phyloP scores from a whole-genome alignment of 805 yeast species.

The Yarrowia divulgata region DNA sequence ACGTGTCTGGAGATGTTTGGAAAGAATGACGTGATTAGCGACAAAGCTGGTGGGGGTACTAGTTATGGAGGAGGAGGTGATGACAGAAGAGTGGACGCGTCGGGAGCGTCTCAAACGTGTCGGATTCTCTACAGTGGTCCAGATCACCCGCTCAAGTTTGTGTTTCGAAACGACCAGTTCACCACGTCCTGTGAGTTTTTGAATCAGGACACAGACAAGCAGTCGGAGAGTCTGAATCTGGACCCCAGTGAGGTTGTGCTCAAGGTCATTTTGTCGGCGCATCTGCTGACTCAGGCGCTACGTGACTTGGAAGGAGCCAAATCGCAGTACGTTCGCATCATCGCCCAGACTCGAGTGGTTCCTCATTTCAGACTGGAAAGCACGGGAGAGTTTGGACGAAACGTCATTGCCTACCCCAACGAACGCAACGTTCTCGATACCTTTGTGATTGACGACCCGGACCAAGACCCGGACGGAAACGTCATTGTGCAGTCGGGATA shows the following conservation, averaged over 20 bases:
- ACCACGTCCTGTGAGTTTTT: constrained; percentile 65
- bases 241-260: constrained; percentile 56
- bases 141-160: constrained; percentile 62
- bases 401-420: constrained; percentile 70
- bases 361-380: constrained; percentile 66
- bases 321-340: constrained; percentile 56
- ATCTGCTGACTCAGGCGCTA: constrained; percentile 60
- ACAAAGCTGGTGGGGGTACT: background rate
- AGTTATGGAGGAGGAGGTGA: background rate
- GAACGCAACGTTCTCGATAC: constrained; percentile 69
- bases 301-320: constrained; percentile 64
- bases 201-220: constrained; percentile 54
- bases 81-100: background rate
- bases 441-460: constrained; percentile 53
- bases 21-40: constrained; percentile 15
- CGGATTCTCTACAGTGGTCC: constrained; percentile 58
- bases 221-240: constrained; percentile 50
- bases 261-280: constrained; percentile 63
- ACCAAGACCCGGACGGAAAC: constrained; percentile 41
- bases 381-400: constrained; percentile 74
- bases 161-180: constrained; percentile 61
- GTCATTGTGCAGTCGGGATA: constrained; percentile 51
- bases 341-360: constrained; percentile 49
- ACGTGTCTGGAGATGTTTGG: constrained; percentile 46
- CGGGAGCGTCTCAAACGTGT: constrained; percentile 44